Conservation (phyloP, 2,329 filamentous ascomycete species). For the Alternaria angustiovoidea region DNA sequence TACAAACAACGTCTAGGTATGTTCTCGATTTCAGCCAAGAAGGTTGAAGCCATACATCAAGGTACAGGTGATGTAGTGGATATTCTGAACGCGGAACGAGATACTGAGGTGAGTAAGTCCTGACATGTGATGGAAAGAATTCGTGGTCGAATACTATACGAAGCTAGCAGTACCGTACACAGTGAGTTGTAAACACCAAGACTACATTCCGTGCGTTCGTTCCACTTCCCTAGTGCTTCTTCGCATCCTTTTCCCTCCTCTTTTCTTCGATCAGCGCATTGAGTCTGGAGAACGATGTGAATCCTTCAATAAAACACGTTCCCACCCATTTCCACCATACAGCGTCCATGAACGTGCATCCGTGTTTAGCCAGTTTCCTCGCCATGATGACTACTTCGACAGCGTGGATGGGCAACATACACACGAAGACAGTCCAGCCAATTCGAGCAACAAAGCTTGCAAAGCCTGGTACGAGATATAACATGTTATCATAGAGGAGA, state of each 20-base stretch:
- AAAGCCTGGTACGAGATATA: slow-evolving; percentile 62
- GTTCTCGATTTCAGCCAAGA: too few relatives aligned
- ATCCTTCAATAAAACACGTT: slow-evolving; percentile 62
- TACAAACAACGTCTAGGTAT: too few relatives aligned
- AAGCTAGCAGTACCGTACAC: too few relatives aligned
- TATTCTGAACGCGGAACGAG: too few relatives aligned
- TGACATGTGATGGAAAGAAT: too few relatives aligned
- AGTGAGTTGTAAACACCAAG: background rate
- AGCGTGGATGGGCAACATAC: slow-evolving; percentile 71
- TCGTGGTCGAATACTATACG: too few relatives aligned
- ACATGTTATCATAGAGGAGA: slow-evolving; percentile 52
- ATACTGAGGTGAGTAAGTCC: too few relatives aligned
- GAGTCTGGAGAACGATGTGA: slow-evolving; percentile 56
- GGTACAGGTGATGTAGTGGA: too few relatives aligned
- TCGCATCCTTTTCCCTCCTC: slow-evolving; percentile 42
- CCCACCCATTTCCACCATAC: slow-evolving; percentile 65
- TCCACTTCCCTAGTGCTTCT: slow-evolving; percentile 39
- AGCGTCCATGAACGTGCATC: slow-evolving; percentile 57
- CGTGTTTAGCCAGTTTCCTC: slow-evolving; percentile 59
- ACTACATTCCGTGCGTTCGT: background rate
- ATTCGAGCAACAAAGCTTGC: slow-evolving; percentile 66
- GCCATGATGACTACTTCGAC: slow-evolving; percentile 66
- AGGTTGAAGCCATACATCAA: too few relatives aligned
- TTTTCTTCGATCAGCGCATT: slow-evolving; percentile 37
- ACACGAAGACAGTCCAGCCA: slow-evolving; percentile 65